Evolutionary conservation across 106 monocot genomes (phyloP), one percentile per base, ranked within the genome.

Genomic region (Alisma plantagoaquatica): DNA sequence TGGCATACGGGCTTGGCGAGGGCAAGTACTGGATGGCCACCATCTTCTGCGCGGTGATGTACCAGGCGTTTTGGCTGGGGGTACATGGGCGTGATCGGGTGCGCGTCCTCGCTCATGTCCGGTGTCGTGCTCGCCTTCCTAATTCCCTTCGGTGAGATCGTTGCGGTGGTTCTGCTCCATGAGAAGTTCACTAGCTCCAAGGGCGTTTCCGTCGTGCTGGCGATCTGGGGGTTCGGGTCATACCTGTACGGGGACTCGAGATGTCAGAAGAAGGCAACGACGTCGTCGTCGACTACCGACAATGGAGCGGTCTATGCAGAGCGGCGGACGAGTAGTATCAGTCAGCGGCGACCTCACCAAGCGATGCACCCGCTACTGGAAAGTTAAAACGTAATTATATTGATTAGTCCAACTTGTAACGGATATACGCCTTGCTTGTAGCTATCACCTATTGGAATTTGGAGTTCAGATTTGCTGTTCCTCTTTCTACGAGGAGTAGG

Each of bases 201-300:
- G 52, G 83, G 63, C 0, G 23, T 78, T 18, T 59, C 83, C 1
- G 49, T 71, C 0, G 59, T 30, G 14, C 63, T 83, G 43, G 69
- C 48, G n/a, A 33, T 83, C 11, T 83, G 83, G 83, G 83, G 77
- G 15, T 74, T 83, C 35, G 52, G 33, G 1, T 83, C 83, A 0
- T 83, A 83, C 49, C 52, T 77, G 28, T 82, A 82, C 31, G 76
- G 81, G 7, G 76, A 73, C n/a, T n/a, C n/a, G n/a, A n/a, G n/a
- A n/a, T n/a, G n/a, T n/a, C n/a, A n/a, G n/a, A n/a, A n/a, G n/a
- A n/a, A n/a, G n/a, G n/a, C n/a, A n/a, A n/a, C n/a, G n/a, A n/a
- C n/a, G n/a, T n/a, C n/a, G n/a, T n/a, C n/a, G n/a, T n/a, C n/a
- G n/a, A n/a, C n/a, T n/a, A n/a, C n/a, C n/a, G n/a, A n/a, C n/a